Percentiles rank a stretch among this genome's conserved stretches.
These are phyloP conservation scores for Fusarium sp. DNA, from an alignment of 2,329 filamentous ascomycete genomes.

Conservation along the genomic window DNA sequence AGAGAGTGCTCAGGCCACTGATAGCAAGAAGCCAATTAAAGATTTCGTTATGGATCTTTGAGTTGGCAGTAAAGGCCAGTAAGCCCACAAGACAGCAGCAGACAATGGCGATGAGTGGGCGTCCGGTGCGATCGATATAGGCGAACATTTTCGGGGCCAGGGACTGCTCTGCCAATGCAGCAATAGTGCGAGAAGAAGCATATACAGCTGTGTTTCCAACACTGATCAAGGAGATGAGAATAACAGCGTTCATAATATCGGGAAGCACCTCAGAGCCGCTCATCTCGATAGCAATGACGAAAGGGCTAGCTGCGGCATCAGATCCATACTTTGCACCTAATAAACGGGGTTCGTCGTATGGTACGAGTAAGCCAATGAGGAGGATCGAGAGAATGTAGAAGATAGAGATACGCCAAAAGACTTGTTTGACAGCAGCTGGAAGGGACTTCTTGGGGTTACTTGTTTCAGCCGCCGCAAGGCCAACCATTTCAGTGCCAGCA, in stretches of 20 bases:
- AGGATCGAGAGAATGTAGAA: conserved; percentile 90
- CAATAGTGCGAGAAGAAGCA: conserved; percentile 77
- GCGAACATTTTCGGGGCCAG: conserved; percentile 82
- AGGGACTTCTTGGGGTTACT: conserved; percentile 83
- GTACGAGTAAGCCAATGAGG: conserved; percentile 85
- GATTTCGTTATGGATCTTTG: conserved; percentile 70
- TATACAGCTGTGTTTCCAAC: conserved; percentile 94
- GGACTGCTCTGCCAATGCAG: conserved; percentile 70
- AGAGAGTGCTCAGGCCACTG: conserved; percentile 79
- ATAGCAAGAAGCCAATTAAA: conserved; percentile 87
- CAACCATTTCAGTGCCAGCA: conserved; percentile 81
- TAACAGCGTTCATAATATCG: conserved; percentile 94
- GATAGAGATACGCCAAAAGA: conserved; percentile 92
- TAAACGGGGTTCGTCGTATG: conserved; percentile 76
- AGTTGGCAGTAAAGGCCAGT: conserved; percentile 81
- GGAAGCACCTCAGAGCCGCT: conserved; percentile 85
- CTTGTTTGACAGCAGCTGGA: conserved; percentile 90
- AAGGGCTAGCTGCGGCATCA: conserved; percentile 85
- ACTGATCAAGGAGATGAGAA: conserved; percentile 90
- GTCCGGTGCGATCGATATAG: conserved; percentile 86
- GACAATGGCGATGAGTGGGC: conserved; percentile 80
- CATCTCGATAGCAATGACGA: conserved; percentile 91
- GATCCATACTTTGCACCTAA: conserved; percentile 67
- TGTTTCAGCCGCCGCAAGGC: conserved; percentile 82
- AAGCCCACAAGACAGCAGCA: conserved; percentile 77